Evolutionary conservation across 148 eudicot species (phyloP).

Genomic region (Simmondsia chinensis): DNA sequence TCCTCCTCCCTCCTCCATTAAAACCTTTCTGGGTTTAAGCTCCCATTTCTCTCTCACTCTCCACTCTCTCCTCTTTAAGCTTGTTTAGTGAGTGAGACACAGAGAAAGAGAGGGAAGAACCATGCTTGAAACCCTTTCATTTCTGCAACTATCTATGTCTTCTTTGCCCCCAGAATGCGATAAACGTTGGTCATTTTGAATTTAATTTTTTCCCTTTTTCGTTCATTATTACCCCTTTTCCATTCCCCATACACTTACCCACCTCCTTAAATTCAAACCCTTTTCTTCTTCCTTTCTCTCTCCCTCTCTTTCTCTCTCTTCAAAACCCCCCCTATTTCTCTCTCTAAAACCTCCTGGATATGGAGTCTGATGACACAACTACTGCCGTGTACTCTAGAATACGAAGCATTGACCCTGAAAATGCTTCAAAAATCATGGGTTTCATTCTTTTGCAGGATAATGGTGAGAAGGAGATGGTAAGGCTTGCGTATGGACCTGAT

Average conservation of each 20-base stretch:
- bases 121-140: too few species aligned
- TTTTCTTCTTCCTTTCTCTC: slow-evolving; percentile 1
- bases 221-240: slow-evolving; percentile 16
- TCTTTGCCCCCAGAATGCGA: too few species aligned
- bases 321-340: not conserved
- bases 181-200: not conserved
- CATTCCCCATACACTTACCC: not conserved
- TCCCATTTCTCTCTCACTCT: too few species aligned
- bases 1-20: too few species aligned
- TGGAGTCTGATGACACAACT: slow-evolving; percentile 70
- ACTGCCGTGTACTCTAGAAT: slow-evolving; percentile 42
- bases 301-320: not conserved
- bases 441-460: slow-evolving; percentile 46
- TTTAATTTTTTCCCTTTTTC: slow-evolving; percentile 1
- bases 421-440: slow-evolving; percentile 67
- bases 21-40: too few species aligned
- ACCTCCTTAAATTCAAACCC: slow-evolving; percentile 18
- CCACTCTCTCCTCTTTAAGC: too few species aligned
- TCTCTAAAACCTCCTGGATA: slow-evolving; percentile 3
- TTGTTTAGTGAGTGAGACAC: too few species aligned
- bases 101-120: too few species aligned
- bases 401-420: slow-evolving; percentile 60
- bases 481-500: slow-evolving; percentile 61
- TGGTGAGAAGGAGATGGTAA: slow-evolving; percentile 65
- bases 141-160: too few species aligned